Base-by-base conservation (phyloP, 73 alveolate genomes). In the Loxodes magnus region DNA sequence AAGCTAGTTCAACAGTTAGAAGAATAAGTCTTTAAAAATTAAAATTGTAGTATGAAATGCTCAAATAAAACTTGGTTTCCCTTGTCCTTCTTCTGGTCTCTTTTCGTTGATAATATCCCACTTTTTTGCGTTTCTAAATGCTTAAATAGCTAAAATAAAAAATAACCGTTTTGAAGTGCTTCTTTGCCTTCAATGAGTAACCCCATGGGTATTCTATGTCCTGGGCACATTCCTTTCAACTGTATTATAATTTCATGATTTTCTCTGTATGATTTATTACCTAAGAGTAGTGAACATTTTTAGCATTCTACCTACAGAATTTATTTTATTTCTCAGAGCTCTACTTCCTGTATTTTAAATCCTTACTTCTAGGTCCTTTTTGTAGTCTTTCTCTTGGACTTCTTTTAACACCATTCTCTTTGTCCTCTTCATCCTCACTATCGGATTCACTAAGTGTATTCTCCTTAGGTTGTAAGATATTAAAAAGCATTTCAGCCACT, bases 141-240 rank as follows among this genome's bases (percentile, higher is more conserved):
- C 52, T 35, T 61, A 80, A 2, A 64, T 31, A 33, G 90, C n/a
- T n/a, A n/a, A n/a, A n/a, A n/a, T n/a, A n/a, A n/a, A n/a, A n/a
- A n/a, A n/a, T n/a, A n/a, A n/a, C n/a, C 90, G 52, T 74, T 85
- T 31, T 77, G 64, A 19, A 87, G 63, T 15, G 94, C 96, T 25
- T 69, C 75, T 19, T 68, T 77, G 16, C 96, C 94, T 46, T 70
- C 82, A 4, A 75, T 57, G 19, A 82, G 56, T 17, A 82, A 54
- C 16, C 96, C 96, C 49, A 60, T 74, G 0, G 96, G 96, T 9
- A 82, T 79, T 52, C 76, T 79, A 25, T 71, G 68, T 21, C 76
- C 96, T 26, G 96, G 86, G 49, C 94, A 75, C 49, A 85, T 58
- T 20, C 94, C 94, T 64, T 82, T 85, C 5, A 85, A 48, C 63